phyloP scores from a whole-genome alignment of 805 yeast species.

The Candida xyloterini region DNA sequence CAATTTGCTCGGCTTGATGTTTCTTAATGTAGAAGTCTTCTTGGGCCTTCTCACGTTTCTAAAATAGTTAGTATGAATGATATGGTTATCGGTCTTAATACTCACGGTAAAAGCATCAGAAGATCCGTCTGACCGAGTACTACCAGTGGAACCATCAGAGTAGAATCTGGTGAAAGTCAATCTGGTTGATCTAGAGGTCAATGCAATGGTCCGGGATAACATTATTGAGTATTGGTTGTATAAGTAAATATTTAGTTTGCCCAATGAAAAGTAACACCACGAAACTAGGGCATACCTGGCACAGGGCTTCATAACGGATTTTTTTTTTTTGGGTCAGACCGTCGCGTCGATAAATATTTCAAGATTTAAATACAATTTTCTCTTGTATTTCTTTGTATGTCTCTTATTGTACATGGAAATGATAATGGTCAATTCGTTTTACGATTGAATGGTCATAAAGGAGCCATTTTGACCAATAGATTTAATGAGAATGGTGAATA shows the following conservation, averaged over 20 bases:
- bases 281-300: background rate
- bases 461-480: constrained; percentile 49
- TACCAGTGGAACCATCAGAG: constrained; percentile 59
- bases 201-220: constrained; percentile 38
- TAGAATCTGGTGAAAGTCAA: constrained; percentile 35
- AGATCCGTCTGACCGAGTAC: constrained; percentile 51
- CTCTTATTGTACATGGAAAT: constrained; percentile 5
- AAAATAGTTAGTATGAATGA: constrained; percentile 2
- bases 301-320: constrained; percentile 11
- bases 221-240: constrained; percentile 12
- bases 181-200: constrained; percentile 31
- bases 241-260: constrained; percentile 3
- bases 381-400: background rate
- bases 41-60: constrained; percentile 89
- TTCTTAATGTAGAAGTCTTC: constrained; percentile 83
- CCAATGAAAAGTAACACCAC: constrained; percentile 9
- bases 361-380: no score
- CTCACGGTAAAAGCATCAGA: constrained; percentile 60
- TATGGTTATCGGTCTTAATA: constrained; percentile 7
- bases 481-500: constrained; percentile 51
- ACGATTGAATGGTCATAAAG: constrained; percentile 49
- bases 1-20: constrained; percentile 87
- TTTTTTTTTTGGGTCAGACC: constrained; percentile 4
- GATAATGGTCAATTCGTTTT: constrained; percentile 20
- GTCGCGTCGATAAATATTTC: constrained; percentile 9